These are phyloP conservation scores for Pigoraptor vietnamica DNA, from an alignment of 78 protist genomes.

Conservation along the genomic window DNA sequence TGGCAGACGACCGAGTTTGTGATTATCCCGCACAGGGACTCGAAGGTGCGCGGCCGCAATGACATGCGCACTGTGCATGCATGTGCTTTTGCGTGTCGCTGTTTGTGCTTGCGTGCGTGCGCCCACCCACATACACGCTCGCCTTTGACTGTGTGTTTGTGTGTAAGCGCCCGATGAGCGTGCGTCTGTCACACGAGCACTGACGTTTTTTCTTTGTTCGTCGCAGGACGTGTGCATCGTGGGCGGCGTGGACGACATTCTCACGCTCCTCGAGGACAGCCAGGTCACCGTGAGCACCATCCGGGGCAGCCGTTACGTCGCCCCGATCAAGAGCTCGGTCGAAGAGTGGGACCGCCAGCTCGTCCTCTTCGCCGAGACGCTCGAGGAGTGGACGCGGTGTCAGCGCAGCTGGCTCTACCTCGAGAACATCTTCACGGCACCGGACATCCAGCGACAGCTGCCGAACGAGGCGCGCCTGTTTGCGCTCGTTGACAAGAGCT, in stretches of 20 bases:
- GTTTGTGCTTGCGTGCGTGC: neutral
- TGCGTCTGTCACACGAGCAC: neutral
- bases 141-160: too few species aligned
- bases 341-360: constrained; percentile 70
- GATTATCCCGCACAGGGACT: neutral
- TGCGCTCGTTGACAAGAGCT: constrained; percentile 51
- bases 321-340: constrained; percentile 37
- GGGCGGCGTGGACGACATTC: constrained; percentile 56
- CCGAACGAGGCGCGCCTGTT: constrained; percentile 55
- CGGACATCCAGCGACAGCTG: constrained; percentile 75
- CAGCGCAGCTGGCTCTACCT: constrained; percentile 73
- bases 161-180: too few species aligned
- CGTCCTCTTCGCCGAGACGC: constrained; percentile 42
- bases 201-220: neutral
- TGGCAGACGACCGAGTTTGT: neutral
- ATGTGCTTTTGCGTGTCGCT: neutral
- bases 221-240: constrained; percentile 33
- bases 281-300: constrained; percentile 57
- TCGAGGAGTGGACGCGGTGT: constrained; percentile 77
- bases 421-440: constrained; percentile 60
- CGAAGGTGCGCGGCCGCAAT: neutral
- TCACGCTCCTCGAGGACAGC: constrained; percentile 33
- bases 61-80: neutral
- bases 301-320: constrained; percentile 65
- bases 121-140: too few species aligned